A percentile compares a stretch with the other conserved stretches of the same genome.
These are phyloP conservation scores for Cordyceps pruinosa DNA, from an alignment of 2,329 filamentous ascomycete species.

Conservation along the genomic window DNA sequence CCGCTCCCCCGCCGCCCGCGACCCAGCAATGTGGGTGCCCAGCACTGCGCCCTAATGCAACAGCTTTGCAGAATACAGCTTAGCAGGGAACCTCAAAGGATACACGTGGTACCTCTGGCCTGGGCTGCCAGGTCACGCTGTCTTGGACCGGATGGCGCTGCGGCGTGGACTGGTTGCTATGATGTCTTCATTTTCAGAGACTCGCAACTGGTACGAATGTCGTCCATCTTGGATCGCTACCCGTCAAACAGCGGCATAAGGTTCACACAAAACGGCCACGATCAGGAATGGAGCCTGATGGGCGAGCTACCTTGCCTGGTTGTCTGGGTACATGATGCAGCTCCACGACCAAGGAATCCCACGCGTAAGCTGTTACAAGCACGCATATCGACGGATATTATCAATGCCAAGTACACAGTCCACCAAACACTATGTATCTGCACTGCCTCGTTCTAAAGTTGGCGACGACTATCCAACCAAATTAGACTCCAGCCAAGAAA, in stretches of 20 bases:
- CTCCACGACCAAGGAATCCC: background rate
- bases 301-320: background rate
- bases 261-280: background rate
- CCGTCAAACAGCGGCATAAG: no score
- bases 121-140: background rate
- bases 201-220: no score
- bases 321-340: background rate
- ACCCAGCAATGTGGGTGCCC: conserved; percentile 7
- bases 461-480: no score
- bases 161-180: background rate
- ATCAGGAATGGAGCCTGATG: no score
- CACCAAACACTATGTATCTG: background rate
- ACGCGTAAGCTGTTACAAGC: background rate
- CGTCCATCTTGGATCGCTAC: no score
- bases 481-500: conserved; percentile 4
- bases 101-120: background rate
- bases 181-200: background rate
- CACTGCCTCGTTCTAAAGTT: conserved; percentile 4
- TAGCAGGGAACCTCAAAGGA: background rate
- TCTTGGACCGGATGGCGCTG: background rate
- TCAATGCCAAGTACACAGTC: conserved; percentile 2
- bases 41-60: conserved; percentile 8
- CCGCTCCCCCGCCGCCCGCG: conserved; percentile 1
- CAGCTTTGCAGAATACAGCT: conserved; percentile 4
- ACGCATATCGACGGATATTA: background rate